phyloP scores from a whole-genome alignment of 495 filamentous ascomycete species.

The Annulohypoxylon nitens region DNA sequence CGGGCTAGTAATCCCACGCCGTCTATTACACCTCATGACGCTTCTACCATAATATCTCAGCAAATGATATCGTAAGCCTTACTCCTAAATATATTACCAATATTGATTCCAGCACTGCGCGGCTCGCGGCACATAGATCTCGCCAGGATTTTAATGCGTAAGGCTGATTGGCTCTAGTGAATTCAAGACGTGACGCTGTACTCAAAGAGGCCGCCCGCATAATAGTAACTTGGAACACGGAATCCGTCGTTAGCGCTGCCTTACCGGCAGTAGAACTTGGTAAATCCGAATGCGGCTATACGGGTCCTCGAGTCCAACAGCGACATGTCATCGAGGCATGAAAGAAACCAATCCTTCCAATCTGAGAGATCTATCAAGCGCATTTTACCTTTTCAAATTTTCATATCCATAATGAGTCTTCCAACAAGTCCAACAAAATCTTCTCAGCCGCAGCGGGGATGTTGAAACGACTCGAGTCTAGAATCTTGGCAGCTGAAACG shows the following conservation, averaged over 20 bases:
- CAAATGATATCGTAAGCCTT: background rate
- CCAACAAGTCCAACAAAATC: background rate
- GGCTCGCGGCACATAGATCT: background rate
- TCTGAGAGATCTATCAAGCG: background rate
- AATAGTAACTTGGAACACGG: background rate
- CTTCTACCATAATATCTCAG: background rate
- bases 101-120: background rate
- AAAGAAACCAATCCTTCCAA: background rate
- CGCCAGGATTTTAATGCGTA: background rate
- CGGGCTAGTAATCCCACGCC: background rate
- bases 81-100: background rate
- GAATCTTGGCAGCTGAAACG: conserved; percentile 50
- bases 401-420: background rate
- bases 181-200: conserved; percentile 7
- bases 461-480: conserved; percentile 42
- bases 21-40: background rate
- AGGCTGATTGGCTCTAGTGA: conserved; percentile 19
- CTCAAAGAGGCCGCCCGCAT: conserved; percentile 14
- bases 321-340: background rate
- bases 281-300: conserved; percentile 9
- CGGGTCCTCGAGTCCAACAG: background rate
- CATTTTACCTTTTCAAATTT: background rate
- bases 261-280: conserved; percentile 2
- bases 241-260: background rate
- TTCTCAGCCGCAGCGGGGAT: conserved; percentile 29